These are phyloP conservation scores for Hypoxylon intermedium DNA, from an alignment of 495 filamentous ascomycete genomes.

Conservation along the genomic window DNA sequence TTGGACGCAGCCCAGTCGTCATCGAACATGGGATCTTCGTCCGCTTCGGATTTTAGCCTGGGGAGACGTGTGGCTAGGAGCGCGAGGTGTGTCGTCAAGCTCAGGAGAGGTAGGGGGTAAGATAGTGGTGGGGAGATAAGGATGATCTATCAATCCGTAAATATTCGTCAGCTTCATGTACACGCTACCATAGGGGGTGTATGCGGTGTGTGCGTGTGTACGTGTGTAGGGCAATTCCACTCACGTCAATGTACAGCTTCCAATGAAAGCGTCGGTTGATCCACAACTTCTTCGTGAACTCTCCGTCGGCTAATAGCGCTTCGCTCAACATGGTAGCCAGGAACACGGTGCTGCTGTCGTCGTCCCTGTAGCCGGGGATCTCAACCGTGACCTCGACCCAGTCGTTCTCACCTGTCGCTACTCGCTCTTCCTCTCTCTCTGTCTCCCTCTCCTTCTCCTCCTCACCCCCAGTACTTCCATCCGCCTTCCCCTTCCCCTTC, in stretches of 20 bases:
- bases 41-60: constrained; percentile 77
- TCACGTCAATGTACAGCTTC: constrained; percentile 93
- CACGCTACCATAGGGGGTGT: not conserved
- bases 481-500: constrained; percentile 12
- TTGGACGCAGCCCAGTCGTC: constrained; percentile 92
- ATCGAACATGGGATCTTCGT: constrained; percentile 97
- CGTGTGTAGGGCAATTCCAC: constrained; percentile 41
- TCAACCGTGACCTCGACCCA: constrained; percentile 88
- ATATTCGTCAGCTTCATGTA: constrained; percentile 18
- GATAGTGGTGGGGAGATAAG: constrained; percentile 90
- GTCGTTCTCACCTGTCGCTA: constrained; percentile 56
- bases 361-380: constrained; percentile 86
- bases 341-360: constrained; percentile 89
- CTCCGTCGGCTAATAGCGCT: constrained; percentile 77
- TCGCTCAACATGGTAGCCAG: constrained; percentile 87
- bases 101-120: constrained; percentile 90
- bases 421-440: constrained; percentile 12
- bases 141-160: constrained; percentile 67
- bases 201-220: too few relatives aligned
- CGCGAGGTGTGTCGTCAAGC: constrained; percentile 93
- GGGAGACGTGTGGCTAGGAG: constrained; percentile 87
- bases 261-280: constrained; percentile 94
- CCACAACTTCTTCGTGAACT: constrained; percentile 71
- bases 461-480: constrained; percentile 28
- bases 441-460: constrained; percentile 40